phyloP scores from a whole-genome alignment of 352 stramenopile genomes.

The Pythium brachiatum region DNA sequence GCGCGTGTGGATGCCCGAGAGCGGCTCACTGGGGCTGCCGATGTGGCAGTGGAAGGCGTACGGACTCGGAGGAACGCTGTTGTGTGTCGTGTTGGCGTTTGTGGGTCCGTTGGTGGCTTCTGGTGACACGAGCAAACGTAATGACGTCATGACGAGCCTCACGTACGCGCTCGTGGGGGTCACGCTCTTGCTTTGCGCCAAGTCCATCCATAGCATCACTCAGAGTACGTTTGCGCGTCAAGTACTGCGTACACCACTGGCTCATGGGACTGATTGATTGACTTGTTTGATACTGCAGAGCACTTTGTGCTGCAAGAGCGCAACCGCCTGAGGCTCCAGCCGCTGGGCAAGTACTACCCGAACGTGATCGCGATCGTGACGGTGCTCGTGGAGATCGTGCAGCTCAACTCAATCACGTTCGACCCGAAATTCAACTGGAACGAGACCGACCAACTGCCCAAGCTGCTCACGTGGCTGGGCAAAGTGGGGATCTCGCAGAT shows the following conservation, averaged over 20 bases:
- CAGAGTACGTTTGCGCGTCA: conserved; percentile 28
- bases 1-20: conserved; percentile 62
- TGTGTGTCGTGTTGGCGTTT: conserved; percentile 20
- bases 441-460: conserved; percentile 42
- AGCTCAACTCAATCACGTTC: conserved; percentile 62
- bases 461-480: conserved; percentile 39
- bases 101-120: conserved; percentile 5
- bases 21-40: conserved; percentile 42
- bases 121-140: conserved; percentile 11
- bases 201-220: conserved; percentile 41
- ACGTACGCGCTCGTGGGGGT: conserved; percentile 37
- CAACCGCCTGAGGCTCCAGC: conserved; percentile 43
- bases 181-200: conserved; percentile 33
- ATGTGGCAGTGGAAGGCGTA: conserved; percentile 51
- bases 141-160: conserved; percentile 38
- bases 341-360: conserved; percentile 46
- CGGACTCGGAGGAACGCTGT: conserved; percentile 31
- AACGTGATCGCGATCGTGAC: conserved; percentile 41
- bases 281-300: conserved; percentile 25
- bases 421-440: conserved; percentile 54
- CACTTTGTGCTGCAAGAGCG: conserved; percentile 56
- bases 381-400: conserved; percentile 49
- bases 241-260: not conserved
- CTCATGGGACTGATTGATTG: not conserved
- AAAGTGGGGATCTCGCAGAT: conserved; percentile 37